A percentile compares a stretch with the other conserved stretches of the same genome.
Evolutionary conservation across 345 rosid genomes (phyloP).

Genomic region (Hibiscus tridactylites): DNA sequence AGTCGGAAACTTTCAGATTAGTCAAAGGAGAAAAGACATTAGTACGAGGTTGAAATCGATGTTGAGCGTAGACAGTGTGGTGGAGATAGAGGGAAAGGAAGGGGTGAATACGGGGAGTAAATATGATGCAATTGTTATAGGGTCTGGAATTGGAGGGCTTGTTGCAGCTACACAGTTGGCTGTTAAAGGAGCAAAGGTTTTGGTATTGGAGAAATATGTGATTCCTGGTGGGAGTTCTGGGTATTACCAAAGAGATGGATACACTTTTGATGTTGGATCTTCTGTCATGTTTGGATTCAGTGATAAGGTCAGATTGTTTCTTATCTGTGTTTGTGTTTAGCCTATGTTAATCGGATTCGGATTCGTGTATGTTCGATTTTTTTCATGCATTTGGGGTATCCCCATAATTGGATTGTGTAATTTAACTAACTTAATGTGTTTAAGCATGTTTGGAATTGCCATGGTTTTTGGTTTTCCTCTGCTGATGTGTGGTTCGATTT

Average conservation of each 20-base stretch:
- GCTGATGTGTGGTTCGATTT: conserved; percentile 3
- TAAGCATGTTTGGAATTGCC: not conserved
- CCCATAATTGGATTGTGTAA: not conserved
- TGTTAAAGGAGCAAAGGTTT: conserved; percentile 79
- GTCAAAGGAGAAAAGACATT: conserved; percentile 10
- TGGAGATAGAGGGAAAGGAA: conserved; percentile 24
- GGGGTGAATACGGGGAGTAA: conserved; percentile 15
- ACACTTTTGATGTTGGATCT: conserved; percentile 91
- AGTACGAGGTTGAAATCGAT: conserved; percentile 24
- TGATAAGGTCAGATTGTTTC: conserved; percentile 1
- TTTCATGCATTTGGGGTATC: not conserved
- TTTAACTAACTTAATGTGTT: too few relatives aligned
- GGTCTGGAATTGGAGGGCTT: conserved; percentile 89
- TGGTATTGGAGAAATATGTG: conserved; percentile 83
- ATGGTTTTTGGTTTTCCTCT: too few relatives aligned
- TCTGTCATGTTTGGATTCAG: conserved; percentile 39
- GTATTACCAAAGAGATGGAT: conserved; percentile 72
- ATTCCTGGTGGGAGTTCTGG: conserved; percentile 99
- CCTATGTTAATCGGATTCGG: not conserved
- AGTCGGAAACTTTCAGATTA: not conserved
- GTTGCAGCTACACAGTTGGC: conserved; percentile 89
- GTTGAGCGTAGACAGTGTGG: conserved; percentile 28
- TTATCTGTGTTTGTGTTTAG: conserved; percentile 17
- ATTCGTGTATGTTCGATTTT: not conserved
- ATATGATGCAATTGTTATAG: conserved; percentile 83